Conservation (phyloP, 2,329 filamentous ascomycete genomes). For the Lojkania enalia region DNA sequence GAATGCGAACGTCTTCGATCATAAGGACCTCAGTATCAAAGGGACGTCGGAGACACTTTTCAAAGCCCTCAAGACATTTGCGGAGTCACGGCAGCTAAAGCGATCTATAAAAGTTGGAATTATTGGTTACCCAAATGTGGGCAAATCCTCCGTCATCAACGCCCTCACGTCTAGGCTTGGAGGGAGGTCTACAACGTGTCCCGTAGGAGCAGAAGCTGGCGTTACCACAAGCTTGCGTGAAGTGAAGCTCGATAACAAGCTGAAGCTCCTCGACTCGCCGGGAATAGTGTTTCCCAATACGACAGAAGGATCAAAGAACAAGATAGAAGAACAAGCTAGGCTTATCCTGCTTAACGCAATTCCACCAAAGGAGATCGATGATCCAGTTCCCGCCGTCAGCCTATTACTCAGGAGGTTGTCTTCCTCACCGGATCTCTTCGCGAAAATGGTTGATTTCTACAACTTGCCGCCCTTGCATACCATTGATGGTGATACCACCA, state of each 20-base stretch:
- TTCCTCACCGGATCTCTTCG: constrained; percentile 70
- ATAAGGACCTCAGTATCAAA: constrained; percentile 84
- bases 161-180: constrained; percentile 79
- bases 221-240: constrained; percentile 86
- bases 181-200: constrained; percentile 72
- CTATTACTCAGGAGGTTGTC: constrained; percentile 83
- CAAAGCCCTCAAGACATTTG: constrained; percentile 86
- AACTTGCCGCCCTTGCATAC: constrained; percentile 76
- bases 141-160: constrained; percentile 96
- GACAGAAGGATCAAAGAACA: constrained; percentile 50
- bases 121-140: constrained; percentile 94
- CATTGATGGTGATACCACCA: constrained; percentile 73
- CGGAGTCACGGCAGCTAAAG: constrained; percentile 81
- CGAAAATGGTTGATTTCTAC: constrained; percentile 82
- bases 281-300: constrained; percentile 88
- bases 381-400: constrained; percentile 83
- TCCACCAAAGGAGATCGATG: constrained; percentile 90
- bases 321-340: constrained; percentile 76
- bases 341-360: constrained; percentile 88
- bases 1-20: constrained; percentile 89
- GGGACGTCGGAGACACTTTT: constrained; percentile 84
- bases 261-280: constrained; percentile 90
- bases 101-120: constrained; percentile 88
- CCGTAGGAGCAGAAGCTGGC: constrained; percentile 86
- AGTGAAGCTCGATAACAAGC: constrained; percentile 92